Percentiles rank a stretch among this genome's conserved stretches.
These are phyloP conservation scores for Clitocybe nebularis DNA, from an alignment of 1,284 basidiomycete species.

Conservation along the genomic window DNA sequence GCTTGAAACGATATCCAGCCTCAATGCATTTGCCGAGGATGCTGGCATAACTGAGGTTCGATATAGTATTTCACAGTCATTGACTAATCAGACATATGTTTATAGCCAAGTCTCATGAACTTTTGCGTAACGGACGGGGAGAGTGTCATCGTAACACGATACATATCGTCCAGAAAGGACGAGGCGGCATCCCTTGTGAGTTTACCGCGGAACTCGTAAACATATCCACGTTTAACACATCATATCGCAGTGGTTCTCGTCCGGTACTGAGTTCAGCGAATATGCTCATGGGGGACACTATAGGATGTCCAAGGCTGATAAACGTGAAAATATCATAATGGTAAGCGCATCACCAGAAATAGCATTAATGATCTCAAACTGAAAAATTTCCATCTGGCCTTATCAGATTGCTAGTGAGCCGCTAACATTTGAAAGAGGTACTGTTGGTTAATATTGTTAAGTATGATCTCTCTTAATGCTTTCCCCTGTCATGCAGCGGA, in stretches of 20 bases:
- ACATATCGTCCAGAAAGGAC: conserved; percentile 87
- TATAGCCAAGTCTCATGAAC: conserved; percentile 87
- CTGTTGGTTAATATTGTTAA: background rate
- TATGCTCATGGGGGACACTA: conserved; percentile 87
- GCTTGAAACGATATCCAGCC: conserved; percentile 76
- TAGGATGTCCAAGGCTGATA: conserved; percentile 94
- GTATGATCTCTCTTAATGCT: conserved; percentile 2
- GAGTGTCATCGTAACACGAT: conserved; percentile 90
- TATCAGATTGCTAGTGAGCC: conserved; percentile 83
- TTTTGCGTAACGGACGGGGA: conserved; percentile 95
- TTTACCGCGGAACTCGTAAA: too few species aligned
- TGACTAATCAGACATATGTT: conserved; percentile 5
- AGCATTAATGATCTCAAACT: background rate
- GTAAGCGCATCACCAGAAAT: conserved; percentile 31
- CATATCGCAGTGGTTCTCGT: conserved; percentile 80
- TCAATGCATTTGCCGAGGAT: conserved; percentile 78
- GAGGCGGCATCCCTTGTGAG: conserved; percentile 88
- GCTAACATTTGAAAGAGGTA: conserved; percentile 90
- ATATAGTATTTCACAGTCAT: conserved; percentile 12
- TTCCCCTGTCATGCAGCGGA: conserved; percentile 55
- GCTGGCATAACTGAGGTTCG: conserved; percentile 69
- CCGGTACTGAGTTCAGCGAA: conserved; percentile 91
- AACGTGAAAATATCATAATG: conserved; percentile 93
- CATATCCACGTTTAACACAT: too few species aligned
- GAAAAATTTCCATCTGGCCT: too few species aligned